These are phyloP conservation scores for Castanea mollissima DNA, from an alignment of 306 rosid species.

Conservation along the genomic window DNA sequence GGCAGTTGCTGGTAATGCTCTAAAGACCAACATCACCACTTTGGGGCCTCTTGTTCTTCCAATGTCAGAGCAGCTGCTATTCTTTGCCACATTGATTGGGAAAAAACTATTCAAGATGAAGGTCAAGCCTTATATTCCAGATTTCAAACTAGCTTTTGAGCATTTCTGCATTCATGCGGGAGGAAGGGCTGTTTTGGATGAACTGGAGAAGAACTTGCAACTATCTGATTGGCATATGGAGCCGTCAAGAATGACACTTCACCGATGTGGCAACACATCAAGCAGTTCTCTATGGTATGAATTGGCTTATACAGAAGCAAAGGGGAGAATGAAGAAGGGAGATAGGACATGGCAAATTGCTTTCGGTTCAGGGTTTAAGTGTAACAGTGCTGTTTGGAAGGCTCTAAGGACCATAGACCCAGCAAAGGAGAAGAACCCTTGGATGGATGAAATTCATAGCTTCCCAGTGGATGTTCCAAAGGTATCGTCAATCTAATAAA, in stretches of 20 bases:
- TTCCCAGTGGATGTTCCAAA: conserved; percentile 81
- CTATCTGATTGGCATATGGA: conserved; percentile 92
- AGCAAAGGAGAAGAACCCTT: conserved; percentile 69
- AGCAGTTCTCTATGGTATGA: conserved; percentile 97
- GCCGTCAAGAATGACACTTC: conserved; percentile 92
- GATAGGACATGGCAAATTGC: conserved; percentile 96
- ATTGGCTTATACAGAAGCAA: conserved; percentile 81
- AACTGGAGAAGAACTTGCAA: conserved; percentile 88
- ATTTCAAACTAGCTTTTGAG: conserved; percentile 86
- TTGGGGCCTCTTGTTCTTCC: conserved; percentile 88
- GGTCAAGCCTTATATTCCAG: conserved; percentile 90
- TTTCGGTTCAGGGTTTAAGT: conserved; percentile 88
- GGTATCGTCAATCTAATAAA: conserved; percentile 48
- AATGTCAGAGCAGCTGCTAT: conserved; percentile 81
- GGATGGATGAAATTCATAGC: conserved; percentile 72
- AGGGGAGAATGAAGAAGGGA: conserved; percentile 84
- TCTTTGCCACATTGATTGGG: conserved; percentile 65
- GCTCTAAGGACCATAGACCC: conserved; percentile 73
- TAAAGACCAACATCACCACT: conserved; percentile 85
- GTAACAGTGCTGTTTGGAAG: conserved; percentile 93
- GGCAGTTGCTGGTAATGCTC: conserved; percentile 92
- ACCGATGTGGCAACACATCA: conserved; percentile 88
- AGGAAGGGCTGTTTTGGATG: conserved; percentile 89
- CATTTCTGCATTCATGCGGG: conserved; percentile 95
- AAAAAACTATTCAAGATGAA: conserved; percentile 79